Evolutionary conservation across 176 grass and related monocot genomes (phyloP).

Genomic region (Urochloa ruziziensis): DNA sequence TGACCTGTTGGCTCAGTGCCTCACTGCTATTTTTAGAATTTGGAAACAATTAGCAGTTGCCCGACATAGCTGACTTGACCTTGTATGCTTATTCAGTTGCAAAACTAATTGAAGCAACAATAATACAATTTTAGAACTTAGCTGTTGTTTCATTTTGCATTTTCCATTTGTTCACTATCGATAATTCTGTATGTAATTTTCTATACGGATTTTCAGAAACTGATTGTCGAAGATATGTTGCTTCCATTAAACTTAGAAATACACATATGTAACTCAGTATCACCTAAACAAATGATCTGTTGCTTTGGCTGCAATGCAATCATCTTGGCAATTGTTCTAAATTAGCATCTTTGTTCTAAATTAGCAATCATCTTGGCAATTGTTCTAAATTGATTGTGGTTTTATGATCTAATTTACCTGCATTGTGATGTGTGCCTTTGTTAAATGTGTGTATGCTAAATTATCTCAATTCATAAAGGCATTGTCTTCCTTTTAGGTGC

Average conservation of each 20-base stretch:
- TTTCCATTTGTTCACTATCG: too few relatives aligned
- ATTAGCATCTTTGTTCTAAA: too few relatives aligned
- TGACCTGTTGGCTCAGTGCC: slow-evolving; percentile 12
- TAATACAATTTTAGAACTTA: background rate
- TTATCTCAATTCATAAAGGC: background rate
- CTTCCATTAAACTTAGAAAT: background rate
- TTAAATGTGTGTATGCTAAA: background rate
- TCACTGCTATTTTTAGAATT: slow-evolving; percentile 34
- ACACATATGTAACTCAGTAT: background rate
- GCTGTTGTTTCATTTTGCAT: too few relatives aligned
- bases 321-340: too few relatives aligned
- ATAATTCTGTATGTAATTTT: too few relatives aligned
- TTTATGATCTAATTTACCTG: background rate
- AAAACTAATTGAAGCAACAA: background rate
- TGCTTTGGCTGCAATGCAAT: background rate
- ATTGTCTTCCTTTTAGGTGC: slow-evolving; percentile 10
- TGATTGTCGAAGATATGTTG: background rate
- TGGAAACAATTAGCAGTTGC: slow-evolving; percentile 22
- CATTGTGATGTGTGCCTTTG: background rate
- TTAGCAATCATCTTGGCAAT: background rate
- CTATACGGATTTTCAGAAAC: too few relatives aligned
- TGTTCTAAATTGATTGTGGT: background rate
- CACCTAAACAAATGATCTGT: background rate
- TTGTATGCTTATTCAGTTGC: background rate
- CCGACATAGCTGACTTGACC: background rate